These are phyloP conservation scores for Fusarium mexicanum DNA, from an alignment of 2,329 filamentous ascomycete species.

Conservation along the genomic window DNA sequence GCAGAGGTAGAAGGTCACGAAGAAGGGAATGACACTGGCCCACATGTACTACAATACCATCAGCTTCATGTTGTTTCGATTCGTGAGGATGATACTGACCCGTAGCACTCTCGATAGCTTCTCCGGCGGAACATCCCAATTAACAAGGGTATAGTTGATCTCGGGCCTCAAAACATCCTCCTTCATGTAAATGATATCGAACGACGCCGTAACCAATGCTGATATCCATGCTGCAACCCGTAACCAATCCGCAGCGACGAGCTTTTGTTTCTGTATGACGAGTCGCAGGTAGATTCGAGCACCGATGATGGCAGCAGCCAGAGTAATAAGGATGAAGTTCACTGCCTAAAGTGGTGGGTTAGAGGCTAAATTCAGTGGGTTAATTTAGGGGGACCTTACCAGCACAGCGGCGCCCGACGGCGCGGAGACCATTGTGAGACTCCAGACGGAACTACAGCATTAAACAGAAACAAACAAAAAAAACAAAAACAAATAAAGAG, in stretches of 20 bases:
- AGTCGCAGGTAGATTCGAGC: constrained; percentile 29
- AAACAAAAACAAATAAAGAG: background rate
- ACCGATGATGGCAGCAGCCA: background rate
- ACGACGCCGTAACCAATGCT: background rate
- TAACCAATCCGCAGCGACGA: constrained; percentile 13
- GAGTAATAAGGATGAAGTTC: background rate
- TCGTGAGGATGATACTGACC: background rate
- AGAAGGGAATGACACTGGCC: constrained; percentile 16
- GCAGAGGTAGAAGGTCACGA: constrained; percentile 33
- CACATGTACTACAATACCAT: constrained; percentile 13
- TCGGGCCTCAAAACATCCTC: constrained; percentile 2
- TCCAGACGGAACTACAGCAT: background rate
- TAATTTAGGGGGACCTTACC: background rate
- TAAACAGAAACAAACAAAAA: background rate
- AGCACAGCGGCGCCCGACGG: constrained; percentile 17
- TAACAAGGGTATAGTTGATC: constrained; percentile 21
- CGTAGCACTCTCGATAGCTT: background rate
- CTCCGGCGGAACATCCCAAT: constrained; percentile 13
- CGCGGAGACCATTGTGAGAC: constrained; percentile 1
- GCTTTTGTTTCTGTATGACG: constrained; percentile 21
- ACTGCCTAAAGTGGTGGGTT: background rate
- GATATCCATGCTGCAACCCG: constrained; percentile 16
- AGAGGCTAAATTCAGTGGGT: background rate
- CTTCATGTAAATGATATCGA: constrained; percentile 1
- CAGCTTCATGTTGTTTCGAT: background rate